phyloP scores from a whole-genome alignment of 2,329 filamentous ascomycete genomes.

The Neonectria magnoliae region DNA sequence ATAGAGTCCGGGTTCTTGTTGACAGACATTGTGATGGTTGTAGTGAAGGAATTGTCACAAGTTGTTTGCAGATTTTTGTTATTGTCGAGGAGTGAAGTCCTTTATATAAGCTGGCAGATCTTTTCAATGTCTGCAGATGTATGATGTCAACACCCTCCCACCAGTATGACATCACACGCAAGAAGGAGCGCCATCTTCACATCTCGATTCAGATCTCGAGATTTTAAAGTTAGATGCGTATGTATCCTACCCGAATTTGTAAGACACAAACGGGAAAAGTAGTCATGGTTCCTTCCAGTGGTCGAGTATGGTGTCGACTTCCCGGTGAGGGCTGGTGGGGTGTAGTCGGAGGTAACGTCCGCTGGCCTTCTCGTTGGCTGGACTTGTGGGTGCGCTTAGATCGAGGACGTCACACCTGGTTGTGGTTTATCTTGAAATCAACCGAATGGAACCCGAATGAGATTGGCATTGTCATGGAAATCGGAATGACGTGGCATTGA shows the following conservation, averaged over 20 bases:
- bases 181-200: neutral
- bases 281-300: neutral
- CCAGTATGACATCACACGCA: conserved; percentile 16
- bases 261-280: neutral
- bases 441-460: neutral
- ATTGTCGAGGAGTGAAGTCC: neutral
- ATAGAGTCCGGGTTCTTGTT: conserved; percentile 62
- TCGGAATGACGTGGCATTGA: neutral
- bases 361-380: neutral
- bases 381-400: neutral
- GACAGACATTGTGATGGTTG: conserved; percentile 52
- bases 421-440: neutral
- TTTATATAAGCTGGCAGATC: neutral
- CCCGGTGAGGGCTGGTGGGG: neutral
- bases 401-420: neutral
- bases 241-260: neutral
- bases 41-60: neutral
- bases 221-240: neutral
- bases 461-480: neutral
- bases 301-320: neutral
- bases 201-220: neutral
- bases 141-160: conserved; percentile 15
- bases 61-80: neutral
- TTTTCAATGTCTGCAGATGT: neutral
- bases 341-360: neutral